Conservation (phyloP, 495 filamentous ascomycete genomes). For the Penicillium bovifimosum region DNA sequence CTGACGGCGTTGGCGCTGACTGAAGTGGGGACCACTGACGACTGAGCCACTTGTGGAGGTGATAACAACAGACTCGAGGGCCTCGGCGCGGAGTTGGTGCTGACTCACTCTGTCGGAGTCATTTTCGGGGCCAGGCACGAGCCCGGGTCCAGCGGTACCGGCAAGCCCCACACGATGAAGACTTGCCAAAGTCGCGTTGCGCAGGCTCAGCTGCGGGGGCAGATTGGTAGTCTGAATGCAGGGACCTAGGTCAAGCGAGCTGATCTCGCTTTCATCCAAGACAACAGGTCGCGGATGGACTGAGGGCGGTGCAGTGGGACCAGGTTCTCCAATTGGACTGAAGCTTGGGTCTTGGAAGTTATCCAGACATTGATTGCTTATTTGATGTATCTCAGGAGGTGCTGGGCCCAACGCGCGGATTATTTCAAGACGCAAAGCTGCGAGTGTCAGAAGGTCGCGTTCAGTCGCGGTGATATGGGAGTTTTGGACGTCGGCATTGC, state of each 20-base stretch:
- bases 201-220: too few species aligned
- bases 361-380: too few species aligned
- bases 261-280: constrained; percentile 33
- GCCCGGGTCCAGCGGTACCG: neutral
- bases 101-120: neutral
- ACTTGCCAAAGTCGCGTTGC: neutral
- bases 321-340: neutral
- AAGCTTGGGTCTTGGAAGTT: too few species aligned
- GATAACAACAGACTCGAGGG: constrained; percentile 1
- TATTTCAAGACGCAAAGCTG: too few species aligned
- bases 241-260: constrained; percentile 26
- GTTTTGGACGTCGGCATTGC: too few species aligned
- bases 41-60: neutral
- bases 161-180: neutral
- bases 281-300: too few species aligned
- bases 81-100: neutral
- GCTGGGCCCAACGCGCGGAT: too few species aligned
- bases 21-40: neutral
- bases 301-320: too few species aligned
- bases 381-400: too few species aligned
- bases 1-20: neutral
- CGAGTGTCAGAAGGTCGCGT: too few species aligned
- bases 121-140: neutral
- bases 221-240: neutral
- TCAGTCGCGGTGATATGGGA: too few species aligned